Base-by-base conservation (phyloP, 371 early-diverging fungal genomes). In the Blakeslea trispora region DNA sequence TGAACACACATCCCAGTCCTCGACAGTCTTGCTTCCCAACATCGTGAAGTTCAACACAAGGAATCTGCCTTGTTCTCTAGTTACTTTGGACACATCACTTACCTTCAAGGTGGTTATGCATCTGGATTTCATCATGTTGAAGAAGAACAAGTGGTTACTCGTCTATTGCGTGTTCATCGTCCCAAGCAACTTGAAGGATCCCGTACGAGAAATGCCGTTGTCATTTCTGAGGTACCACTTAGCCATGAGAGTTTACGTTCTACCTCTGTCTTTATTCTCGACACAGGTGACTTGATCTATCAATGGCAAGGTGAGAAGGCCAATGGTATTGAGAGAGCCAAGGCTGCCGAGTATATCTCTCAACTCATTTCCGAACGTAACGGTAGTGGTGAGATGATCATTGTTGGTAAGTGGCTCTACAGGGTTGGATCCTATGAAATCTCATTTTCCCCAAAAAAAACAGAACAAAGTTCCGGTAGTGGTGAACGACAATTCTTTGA, bases 191-290 rank as follows among this genome's bases (percentile, higher is more conserved):
- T 79, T 44, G 73, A 57, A 57, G 65, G 59, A 53, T 71, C 60
- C 35, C 74, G 65, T 68, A 76, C 63, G 42, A 79, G 41, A 18
- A 75, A 75, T 54, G 72, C 72, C 13, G 83, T 83, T 22, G 77
- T 86, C 10, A 78, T 91, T 56, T 70, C 81, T 17, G 88, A 93
- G 71, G 90, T 91, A 0, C 62, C 79, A 13, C 63, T 81, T 44
- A 55, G 68, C 14, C 55, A 63, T 48, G 69, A 68, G n/a, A 78
- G 80, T 46, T 67, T 93, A 45, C 88, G 88, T 69, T 72, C 79
- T 10, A 88, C 87, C 2, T 91, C 91, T 60, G 91, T 91, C 37
- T 93, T 91, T 63, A 77, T 93, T 5, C 66, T 89, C 17, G 92
- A 93, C 59, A 71, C 80, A 0, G 93, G 91, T 31, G 72, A 81